These are phyloP conservation scores for Lasiosphaeris hirsuta DNA, from an alignment of 495 filamentous ascomycete genomes.

Conservation along the genomic window DNA sequence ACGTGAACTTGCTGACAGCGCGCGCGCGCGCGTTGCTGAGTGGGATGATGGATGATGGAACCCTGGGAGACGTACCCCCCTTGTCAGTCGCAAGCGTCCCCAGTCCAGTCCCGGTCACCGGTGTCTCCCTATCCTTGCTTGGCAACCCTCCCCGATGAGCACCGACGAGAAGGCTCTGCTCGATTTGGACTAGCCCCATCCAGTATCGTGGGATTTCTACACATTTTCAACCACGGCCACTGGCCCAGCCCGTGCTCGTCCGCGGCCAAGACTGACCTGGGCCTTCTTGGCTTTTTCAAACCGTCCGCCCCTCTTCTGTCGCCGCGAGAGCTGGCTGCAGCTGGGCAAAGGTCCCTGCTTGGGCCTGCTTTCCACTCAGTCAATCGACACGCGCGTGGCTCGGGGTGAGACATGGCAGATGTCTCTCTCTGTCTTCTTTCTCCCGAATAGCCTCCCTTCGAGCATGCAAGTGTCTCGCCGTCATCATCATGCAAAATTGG, in stretches of 20 bases:
- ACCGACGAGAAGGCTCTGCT: conserved; percentile 13
- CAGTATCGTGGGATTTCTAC: conserved; percentile 19
- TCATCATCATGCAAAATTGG: conserved; percentile 7
- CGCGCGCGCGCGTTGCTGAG: too few species aligned
- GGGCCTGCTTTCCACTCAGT: not conserved
- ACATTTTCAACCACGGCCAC: conserved; percentile 1
- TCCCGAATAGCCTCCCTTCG: conserved; percentile 8
- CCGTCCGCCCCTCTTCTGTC: not conserved
- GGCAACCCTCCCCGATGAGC: conserved; percentile 16
- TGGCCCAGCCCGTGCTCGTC: conserved; percentile 1
- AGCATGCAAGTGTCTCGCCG: conserved; percentile 14
- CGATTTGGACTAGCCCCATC: conserved; percentile 25
- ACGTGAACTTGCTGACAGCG: too few species aligned
- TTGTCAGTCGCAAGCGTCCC: not conserved
- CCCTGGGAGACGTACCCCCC: conserved; percentile 15
- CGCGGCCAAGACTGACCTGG: conserved; percentile 4
- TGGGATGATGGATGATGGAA: too few species aligned
- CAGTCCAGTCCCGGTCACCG: conserved; percentile 22
- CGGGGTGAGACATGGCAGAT: conserved; percentile 10
- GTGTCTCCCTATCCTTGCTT: conserved; percentile 26
- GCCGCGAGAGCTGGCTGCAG: not conserved
- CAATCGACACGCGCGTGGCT: conserved; percentile 5
- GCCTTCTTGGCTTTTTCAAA: conserved; percentile 1
- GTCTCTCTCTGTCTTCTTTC: conserved; percentile 1
- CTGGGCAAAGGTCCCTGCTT: not conserved